These are phyloP conservation scores for Xylaria bambusicola DNA, from an alignment of 495 filamentous ascomycete genomes.

Conservation along the genomic window DNA sequence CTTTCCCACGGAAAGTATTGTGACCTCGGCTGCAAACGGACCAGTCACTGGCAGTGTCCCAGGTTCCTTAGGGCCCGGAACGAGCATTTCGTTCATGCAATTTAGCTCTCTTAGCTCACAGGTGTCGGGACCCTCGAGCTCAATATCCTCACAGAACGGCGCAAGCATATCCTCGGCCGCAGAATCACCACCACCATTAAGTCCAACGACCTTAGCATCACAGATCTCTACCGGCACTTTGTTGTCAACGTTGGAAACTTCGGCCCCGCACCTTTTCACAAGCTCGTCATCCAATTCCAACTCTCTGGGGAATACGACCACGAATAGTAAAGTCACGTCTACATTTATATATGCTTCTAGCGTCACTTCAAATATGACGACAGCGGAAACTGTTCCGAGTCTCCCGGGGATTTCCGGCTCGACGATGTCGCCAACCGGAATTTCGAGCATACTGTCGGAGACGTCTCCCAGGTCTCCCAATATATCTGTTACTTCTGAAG, in stretches of 20 bases:
- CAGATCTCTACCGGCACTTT: neutral
- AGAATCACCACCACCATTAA: neutral
- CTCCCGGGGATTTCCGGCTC: neutral
- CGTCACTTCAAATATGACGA: neutral
- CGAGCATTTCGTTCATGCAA: slow-evolving; percentile 3
- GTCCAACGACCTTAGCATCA: neutral
- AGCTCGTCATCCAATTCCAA: slow-evolving; percentile 17
- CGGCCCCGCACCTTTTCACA: slow-evolving; percentile 7
- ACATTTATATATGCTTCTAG: neutral
- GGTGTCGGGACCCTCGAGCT: neutral
- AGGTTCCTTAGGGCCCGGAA: slow-evolving; percentile 3
- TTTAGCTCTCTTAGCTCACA: neutral
- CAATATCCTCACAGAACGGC: slow-evolving; percentile 5
- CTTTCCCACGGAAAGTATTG: slow-evolving; percentile 6
- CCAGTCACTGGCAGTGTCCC: slow-evolving; percentile 6
- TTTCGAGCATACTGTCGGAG: neutral
- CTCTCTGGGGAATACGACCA: slow-evolving; percentile 10
- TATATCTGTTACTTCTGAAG: neutral
- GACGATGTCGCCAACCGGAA: neutral
- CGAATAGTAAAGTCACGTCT: slow-evolving; percentile 9
- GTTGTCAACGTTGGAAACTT: slow-evolving; percentile 10
- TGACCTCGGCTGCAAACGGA: neutral
- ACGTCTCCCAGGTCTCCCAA: neutral
- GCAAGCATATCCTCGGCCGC: neutral
- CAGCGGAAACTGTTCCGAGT: neutral